Evolutionary conservation across 306 rosid genomes (phyloP).

Genomic region (Gastrolobium villosum): DNA sequence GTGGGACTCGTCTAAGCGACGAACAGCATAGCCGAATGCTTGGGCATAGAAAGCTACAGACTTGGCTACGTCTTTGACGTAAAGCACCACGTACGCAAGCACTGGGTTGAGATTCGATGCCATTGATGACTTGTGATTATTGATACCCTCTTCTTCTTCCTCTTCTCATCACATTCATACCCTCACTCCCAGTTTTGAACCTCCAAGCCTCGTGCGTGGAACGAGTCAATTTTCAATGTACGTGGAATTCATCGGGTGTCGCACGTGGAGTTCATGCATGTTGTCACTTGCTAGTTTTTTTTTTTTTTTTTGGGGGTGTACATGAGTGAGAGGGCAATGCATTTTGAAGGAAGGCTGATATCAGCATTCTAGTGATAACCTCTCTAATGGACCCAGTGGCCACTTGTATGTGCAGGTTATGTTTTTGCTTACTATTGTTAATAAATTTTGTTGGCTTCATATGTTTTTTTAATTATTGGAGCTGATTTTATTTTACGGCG

Average conservation of each 20-base stretch:
- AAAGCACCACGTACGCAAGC: slow-evolving; percentile 73
- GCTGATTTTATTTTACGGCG: too few relatives aligned
- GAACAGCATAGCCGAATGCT: slow-evolving; percentile 81
- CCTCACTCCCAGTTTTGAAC: neutral
- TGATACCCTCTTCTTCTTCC: neutral
- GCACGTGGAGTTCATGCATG: slow-evolving; percentile 50
- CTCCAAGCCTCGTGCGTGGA: neutral
- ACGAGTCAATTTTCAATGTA: slow-evolving; percentile 1
- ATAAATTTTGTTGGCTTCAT: too few relatives aligned
- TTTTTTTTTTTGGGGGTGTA: too few relatives aligned
- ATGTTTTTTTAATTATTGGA: too few relatives aligned
- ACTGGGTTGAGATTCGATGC: slow-evolving; percentile 62
- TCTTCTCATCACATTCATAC: too few relatives aligned
- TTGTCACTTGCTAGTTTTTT: neutral
- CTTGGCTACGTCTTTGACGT: slow-evolving; percentile 75
- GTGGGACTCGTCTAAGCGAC: slow-evolving; percentile 78
- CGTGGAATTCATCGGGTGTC: slow-evolving; percentile 19
- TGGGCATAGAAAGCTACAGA: slow-evolving; percentile 75
- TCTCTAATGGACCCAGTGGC: too few relatives aligned
- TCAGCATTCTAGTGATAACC: too few relatives aligned
- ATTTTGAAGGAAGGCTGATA: too few relatives aligned
- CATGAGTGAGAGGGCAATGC: too few relatives aligned
- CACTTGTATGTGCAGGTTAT: too few relatives aligned
- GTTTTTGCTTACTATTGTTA: too few relatives aligned
- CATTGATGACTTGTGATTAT: slow-evolving; percentile 41